Conservation (phyloP, 1,284 basidiomycete species). For the Phaffia rhodozyma region DNA sequence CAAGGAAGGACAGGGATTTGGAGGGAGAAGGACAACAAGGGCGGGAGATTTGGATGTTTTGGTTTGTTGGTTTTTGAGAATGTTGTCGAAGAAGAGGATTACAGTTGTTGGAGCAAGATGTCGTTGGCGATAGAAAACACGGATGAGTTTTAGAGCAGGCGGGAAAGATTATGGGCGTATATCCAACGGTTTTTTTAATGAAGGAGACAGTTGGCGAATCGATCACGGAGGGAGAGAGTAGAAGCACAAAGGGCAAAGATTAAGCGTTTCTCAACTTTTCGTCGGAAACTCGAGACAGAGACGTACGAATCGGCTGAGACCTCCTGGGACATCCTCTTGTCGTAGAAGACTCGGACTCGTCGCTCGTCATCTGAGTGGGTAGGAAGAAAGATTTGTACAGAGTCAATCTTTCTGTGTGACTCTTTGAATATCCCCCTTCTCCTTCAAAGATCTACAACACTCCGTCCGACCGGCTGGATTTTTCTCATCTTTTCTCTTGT, state of each 20-base stretch:
- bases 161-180: too few relatives aligned
- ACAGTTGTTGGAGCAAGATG: too few relatives aligned
- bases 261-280: neutral
- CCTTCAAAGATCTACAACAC: neutral
- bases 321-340: conserved; percentile 93
- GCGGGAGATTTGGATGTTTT: too few relatives aligned
- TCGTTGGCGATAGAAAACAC: too few relatives aligned
- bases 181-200: too few relatives aligned
- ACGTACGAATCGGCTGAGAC: conserved; percentile 43
- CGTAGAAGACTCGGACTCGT: conserved; percentile 68
- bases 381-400: neutral
- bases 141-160: too few relatives aligned
- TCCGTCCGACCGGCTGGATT: neutral
- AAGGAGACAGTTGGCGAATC: too few relatives aligned
- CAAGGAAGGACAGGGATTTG: too few relatives aligned
- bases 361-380: conserved; percentile 15
- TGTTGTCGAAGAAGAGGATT: too few relatives aligned
- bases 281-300: neutral
- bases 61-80: too few relatives aligned
- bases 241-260: neutral
- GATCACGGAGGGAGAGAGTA: neutral
- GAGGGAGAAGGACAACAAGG: neutral
- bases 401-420: conserved; percentile 3
- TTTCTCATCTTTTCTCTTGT: neutral
- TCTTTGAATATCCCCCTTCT: neutral